These are phyloP conservation scores for Lobulomyces angularis DNA, from an alignment of 192 early-diverging fungal species.

Conservation along the genomic window DNA sequence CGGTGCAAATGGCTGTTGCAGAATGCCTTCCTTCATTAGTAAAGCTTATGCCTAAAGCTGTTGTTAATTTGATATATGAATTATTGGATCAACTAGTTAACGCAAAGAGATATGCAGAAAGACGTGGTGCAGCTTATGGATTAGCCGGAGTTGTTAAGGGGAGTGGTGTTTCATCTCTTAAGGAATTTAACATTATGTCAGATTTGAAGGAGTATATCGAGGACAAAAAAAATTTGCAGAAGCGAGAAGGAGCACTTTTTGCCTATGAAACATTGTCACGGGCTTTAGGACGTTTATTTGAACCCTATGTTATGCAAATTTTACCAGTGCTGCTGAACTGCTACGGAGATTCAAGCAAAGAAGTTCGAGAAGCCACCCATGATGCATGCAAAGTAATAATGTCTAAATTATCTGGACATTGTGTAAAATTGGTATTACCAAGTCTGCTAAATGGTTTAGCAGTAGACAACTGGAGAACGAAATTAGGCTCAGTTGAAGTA, in stretches of 20 bases:
- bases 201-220: conserved; percentile 69
- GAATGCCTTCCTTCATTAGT: conserved; percentile 88
- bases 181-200: conserved; percentile 69
- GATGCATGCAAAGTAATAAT: conserved; percentile 88
- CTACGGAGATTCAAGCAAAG: conserved; percentile 69
- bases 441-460: conserved; percentile 74
- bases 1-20: conserved; percentile 85
- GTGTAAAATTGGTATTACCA: conserved; percentile 92
- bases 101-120: conserved; percentile 66
- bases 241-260: conserved; percentile 85
- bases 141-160: conserved; percentile 89
- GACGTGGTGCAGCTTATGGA: conserved; percentile 91
- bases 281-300: conserved; percentile 81
- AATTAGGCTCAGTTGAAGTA: conserved; percentile 89
- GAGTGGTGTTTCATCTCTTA: conserved; percentile 72
- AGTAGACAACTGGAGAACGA: conserved; percentile 90
- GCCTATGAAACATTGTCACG: conserved; percentile 81
- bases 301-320: conserved; percentile 92
- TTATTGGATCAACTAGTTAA: conserved; percentile 60
- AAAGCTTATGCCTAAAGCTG: conserved; percentile 47
- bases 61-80: conserved; percentile 32
- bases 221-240: conserved; percentile 59
- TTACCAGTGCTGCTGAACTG: conserved; percentile 74
- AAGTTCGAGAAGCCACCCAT: conserved; percentile 81
- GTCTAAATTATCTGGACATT: conserved; percentile 86